These are phyloP conservation scores for Lotus japonicus DNA, from an alignment of 306 rosid species.

Conservation along the genomic window DNA sequence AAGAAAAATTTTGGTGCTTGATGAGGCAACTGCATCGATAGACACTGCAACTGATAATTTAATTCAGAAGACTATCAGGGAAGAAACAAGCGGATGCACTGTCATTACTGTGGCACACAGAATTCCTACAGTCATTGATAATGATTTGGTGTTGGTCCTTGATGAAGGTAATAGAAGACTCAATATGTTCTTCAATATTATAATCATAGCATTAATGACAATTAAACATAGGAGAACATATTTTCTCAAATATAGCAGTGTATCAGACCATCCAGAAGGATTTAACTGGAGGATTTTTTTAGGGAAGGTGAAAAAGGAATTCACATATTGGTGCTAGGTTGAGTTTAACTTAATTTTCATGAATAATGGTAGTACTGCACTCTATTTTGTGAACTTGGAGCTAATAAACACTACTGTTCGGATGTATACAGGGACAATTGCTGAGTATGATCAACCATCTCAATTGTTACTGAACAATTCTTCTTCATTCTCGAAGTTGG, in stretches of 20 bases:
- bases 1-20: constrained; percentile 68
- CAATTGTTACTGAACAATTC: constrained; percentile 49
- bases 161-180: constrained; percentile 52
- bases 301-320: no score
- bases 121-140: constrained; percentile 78
- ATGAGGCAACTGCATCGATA: constrained; percentile 94
- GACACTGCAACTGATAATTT: constrained; percentile 72
- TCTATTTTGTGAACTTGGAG: neutral
- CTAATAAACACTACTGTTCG: constrained; percentile 6
- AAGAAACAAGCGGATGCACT: constrained; percentile 72
- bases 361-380: neutral
- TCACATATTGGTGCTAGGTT: no score
- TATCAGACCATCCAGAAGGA: neutral
- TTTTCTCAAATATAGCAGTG: neutral
- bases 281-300: neutral
- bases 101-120: constrained; percentile 87
- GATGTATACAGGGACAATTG: constrained; percentile 50
- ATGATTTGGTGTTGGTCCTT: constrained; percentile 77
- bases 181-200: neutral
- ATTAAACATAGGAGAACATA: neutral
- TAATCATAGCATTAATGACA: neutral
- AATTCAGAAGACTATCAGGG: constrained; percentile 71
- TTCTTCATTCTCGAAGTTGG: constrained; percentile 82
- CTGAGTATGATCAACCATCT: constrained; percentile 63
- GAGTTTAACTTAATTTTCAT: neutral